phyloP scores from a whole-genome alignment of 768 basidiomycete species.

The Lactarius akahatsu region DNA sequence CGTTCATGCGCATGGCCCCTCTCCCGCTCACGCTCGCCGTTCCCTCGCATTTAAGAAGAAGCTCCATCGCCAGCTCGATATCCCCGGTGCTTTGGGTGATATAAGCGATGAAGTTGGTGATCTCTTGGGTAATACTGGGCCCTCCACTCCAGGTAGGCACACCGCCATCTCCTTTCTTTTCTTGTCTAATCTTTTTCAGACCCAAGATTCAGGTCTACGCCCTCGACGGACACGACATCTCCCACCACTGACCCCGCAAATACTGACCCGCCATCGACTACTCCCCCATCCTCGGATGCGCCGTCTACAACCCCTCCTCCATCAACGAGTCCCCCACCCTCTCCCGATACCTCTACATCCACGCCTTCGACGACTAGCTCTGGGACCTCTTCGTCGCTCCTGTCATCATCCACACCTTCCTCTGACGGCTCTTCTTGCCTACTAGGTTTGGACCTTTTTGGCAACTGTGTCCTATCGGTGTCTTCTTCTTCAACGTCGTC shows the following conservation, averaged over 20 bases:
- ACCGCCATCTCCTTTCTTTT: background rate
- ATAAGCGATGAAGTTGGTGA: too few species aligned
- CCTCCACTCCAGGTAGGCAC: background rate
- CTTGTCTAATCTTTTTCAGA: background rate
- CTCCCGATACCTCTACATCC: conserved; percentile 25
- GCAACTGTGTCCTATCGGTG: conserved; percentile 9
- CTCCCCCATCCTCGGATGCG: background rate
- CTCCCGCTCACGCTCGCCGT: conserved; percentile 12
- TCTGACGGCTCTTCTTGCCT: background rate
- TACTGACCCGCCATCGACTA: background rate
- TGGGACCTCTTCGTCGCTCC: conserved; percentile 8
- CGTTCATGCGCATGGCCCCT: conserved; percentile 6
- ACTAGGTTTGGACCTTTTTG: conserved; percentile 7
- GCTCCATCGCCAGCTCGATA: conserved; percentile 4
- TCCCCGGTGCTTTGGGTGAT: background rate
- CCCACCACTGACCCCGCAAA: background rate
- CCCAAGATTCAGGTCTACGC: background rate
- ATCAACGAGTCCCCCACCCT: conserved; percentile 10
- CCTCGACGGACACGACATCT: background rate
- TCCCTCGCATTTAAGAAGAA: conserved; percentile 1
- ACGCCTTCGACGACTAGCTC: background rate
- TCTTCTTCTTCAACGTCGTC: background rate
- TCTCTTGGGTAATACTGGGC: background rate
- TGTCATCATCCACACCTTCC: conserved; percentile 17
- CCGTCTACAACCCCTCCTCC: conserved; percentile 18